Percentiles rank a stretch among this genome's conserved stretches.
Evolutionary conservation across 2,329 filamentous ascomycete species (phyloP).

Genomic region (Mariannaea sp.): DNA sequence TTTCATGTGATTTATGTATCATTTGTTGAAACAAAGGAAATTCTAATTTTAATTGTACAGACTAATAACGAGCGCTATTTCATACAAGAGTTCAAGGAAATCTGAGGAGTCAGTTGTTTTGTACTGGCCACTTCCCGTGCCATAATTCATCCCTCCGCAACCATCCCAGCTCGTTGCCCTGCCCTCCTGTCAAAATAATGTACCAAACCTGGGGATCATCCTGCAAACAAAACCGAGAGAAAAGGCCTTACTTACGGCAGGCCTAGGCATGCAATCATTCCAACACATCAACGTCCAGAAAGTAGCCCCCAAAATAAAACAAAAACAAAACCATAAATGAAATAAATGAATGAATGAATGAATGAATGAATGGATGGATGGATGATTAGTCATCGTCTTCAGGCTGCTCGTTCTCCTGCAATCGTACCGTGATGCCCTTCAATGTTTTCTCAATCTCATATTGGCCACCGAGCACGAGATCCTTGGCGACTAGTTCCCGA

Average conservation of each 20-base stretch:
- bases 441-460: slow-evolving; percentile 65
- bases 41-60: slow-evolving; percentile 19
- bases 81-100: slow-evolving; percentile 33
- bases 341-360: too few species aligned
- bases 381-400: slow-evolving; percentile 28
- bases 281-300: not conserved
- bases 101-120: slow-evolving; percentile 28
- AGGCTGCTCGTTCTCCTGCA: slow-evolving; percentile 49
- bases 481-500: slow-evolving; percentile 94
- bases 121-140: slow-evolving; percentile 27
- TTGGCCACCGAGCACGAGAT: slow-evolving; percentile 82
- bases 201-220: slow-evolving; percentile 3
- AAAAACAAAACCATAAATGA: too few species aligned
- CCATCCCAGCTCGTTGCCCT: slow-evolving; percentile 3
- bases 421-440: slow-evolving; percentile 48
- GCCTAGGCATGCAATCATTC: not conserved
- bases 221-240: not conserved
- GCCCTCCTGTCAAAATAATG: slow-evolving; percentile 17
- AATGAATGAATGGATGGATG: too few species aligned
- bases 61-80: slow-evolving; percentile 19
- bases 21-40: slow-evolving; percentile 6
- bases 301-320: not conserved
- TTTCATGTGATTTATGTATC: too few species aligned
- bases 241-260: too few species aligned
- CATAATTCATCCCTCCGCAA: slow-evolving; percentile 10